phyloP scores from a whole-genome alignment of 441 rosid species.

The Jatropha podagrica region DNA sequence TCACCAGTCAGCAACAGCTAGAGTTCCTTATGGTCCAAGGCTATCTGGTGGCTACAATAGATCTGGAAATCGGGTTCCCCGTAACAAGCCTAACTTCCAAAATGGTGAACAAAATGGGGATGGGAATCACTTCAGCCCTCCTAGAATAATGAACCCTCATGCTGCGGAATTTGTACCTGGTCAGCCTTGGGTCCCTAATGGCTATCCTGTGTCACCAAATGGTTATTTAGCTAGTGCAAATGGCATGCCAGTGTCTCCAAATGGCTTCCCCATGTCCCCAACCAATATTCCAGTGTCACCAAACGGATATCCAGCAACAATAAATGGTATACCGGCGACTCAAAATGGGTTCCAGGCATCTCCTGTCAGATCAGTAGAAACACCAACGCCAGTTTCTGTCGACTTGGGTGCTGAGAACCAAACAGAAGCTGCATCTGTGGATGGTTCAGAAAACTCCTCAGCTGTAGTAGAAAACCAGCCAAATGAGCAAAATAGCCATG shows the following conservation, averaged over 20 bases:
- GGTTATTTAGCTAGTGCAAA: slow-evolving; percentile 54
- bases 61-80: slow-evolving; percentile 46
- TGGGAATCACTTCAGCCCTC: slow-evolving; percentile 47
- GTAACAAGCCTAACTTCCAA: slow-evolving; percentile 38
- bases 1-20: slow-evolving; percentile 50
- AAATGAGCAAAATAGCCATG: slow-evolving; percentile 28
- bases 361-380: slow-evolving; percentile 43
- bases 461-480: slow-evolving; percentile 42
- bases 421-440: slow-evolving; percentile 42
- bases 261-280: slow-evolving; percentile 50
- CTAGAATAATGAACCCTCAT: slow-evolving; percentile 58
- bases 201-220: slow-evolving; percentile 69
- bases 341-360: slow-evolving; percentile 49
- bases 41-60: slow-evolving; percentile 67
- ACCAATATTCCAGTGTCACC: slow-evolving; percentile 43
- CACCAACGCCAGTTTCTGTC: slow-evolving; percentile 28
- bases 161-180: slow-evolving; percentile 69
- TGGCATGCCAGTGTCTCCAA: slow-evolving; percentile 52
- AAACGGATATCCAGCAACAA: slow-evolving; percentile 48
- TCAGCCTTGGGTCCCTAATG: slow-evolving; percentile 88
- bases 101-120: slow-evolving; percentile 35
- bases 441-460: slow-evolving; percentile 36
- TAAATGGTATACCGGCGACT: slow-evolving; percentile 34
- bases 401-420: slow-evolving; percentile 43
- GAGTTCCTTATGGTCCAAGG: slow-evolving; percentile 61